Evolutionary conservation across 1,284 basidiomycete species (phyloP).

Genomic region (Apiotrichum mycotoxinovorans): DNA sequence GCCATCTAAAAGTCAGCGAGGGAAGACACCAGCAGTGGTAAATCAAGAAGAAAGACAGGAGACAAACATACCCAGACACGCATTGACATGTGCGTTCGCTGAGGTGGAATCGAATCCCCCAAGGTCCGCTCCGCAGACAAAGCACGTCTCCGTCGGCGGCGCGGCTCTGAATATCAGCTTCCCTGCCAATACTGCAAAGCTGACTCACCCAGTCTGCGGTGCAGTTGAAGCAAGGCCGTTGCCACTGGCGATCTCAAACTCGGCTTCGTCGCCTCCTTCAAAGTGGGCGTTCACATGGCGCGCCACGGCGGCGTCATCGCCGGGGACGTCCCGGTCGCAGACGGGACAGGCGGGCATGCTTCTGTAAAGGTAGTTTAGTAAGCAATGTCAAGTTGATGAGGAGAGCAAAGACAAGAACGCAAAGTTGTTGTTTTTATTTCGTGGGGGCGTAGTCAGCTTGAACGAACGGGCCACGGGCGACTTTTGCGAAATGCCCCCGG

Average conservation of each 20-base stretch:
- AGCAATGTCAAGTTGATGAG: neutral
- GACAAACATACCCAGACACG: conserved; percentile 26
- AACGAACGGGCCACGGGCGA: no score
- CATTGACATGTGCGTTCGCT: conserved; percentile 26
- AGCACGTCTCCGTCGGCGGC: conserved; percentile 17
- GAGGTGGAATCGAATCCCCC: conserved; percentile 10
- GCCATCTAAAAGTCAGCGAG: conserved; percentile 13
- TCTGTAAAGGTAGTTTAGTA: no score
- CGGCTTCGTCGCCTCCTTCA: neutral
- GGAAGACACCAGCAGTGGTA: no score
- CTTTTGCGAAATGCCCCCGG: no score
- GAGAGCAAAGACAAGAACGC: neutral
- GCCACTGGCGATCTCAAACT: neutral
- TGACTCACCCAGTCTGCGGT: conserved; percentile 1
- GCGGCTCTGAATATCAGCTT: neutral
- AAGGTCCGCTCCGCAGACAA: conserved; percentile 30
- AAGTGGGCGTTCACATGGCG: conserved; percentile 43
- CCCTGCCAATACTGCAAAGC: no score
- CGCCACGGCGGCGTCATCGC: conserved; percentile 26
- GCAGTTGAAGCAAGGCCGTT: neutral
- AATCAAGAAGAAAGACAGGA: neutral
- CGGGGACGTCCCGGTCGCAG: conserved; percentile 24
- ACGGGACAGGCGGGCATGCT: conserved; percentile 33
- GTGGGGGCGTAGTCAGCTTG: no score
- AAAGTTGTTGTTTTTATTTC: neutral